A percentile compares a stretch with the other conserved stretches of the same genome.
Evolutionary conservation across 208 protist genomes (phyloP).

Genomic region (Trypanosomatidae sp.): DNA sequence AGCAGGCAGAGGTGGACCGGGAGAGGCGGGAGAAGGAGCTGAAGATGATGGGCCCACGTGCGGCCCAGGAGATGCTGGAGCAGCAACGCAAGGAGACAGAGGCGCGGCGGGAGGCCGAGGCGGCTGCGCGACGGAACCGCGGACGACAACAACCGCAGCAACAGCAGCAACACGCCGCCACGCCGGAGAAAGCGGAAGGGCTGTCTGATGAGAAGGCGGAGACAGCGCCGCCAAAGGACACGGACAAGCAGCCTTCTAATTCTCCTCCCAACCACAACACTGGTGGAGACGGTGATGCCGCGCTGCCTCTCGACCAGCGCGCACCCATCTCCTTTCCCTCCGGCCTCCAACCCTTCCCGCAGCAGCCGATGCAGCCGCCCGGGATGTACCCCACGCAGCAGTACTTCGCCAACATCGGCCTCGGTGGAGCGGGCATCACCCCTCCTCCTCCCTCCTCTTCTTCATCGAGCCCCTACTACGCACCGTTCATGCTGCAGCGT

Average conservation of each 20-base stretch:
- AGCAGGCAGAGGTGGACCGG: conserved; percentile 49
- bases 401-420: conserved; percentile 11
- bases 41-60: conserved; percentile 35
- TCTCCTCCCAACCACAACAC: no score
- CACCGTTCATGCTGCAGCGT: no score
- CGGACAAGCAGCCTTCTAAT: no score
- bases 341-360: no score
- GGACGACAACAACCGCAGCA: no score
- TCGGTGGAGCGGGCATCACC: conserved; percentile 3
- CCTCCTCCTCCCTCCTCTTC: background rate
- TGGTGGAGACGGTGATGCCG: no score
- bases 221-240: no score
- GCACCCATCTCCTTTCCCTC: no score
- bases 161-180: no score
- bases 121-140: conserved; percentile 21
- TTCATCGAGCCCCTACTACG: background rate
- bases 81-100: conserved; percentile 25
- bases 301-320: no score
- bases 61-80: conserved; percentile 26
- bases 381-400: background rate
- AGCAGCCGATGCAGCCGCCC: background rate
- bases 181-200: no score
- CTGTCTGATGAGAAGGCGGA: no score
- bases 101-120: conserved; percentile 25
- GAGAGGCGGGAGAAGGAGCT: conserved; percentile 42